Evolutionary conservation across 257 asterid species (phyloP), one percentile per base, ranked within the genome.

Genomic region (Linaria vulgaris): DNA sequence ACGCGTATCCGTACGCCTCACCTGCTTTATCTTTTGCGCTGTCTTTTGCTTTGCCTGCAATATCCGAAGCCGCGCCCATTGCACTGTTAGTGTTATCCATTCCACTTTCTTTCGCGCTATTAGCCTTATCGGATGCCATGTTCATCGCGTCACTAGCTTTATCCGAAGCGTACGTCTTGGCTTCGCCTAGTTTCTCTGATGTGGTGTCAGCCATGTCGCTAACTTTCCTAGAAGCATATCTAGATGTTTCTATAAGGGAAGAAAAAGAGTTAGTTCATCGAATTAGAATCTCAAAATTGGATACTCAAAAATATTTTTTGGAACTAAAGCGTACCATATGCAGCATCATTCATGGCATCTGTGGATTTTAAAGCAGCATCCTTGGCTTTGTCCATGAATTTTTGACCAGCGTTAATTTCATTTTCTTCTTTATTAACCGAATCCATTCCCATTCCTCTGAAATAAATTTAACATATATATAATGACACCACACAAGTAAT

Each of bases 281-380:
- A 34, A 3, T 34, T 34, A 8, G 9, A 34, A 3, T 3, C 10
- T 7, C 10, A 34, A 34, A 7, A 34, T 1, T 4, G 3, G 34
- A 27, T 27, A 6, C 6, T 27, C 34, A 2, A 27, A 6, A 27
- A 27, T 27, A 27, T 27, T 3, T n/a, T n/a, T n/a, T 2, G 4
- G 34, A 27, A 6, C 6, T 27, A 27, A 27, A 27, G 6, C 6
- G 34, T 27, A 85, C 91, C 88, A 24, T 64, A 19, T 31, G 88
- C 88, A 14, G 84, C 85, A 16, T 77, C 68, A 44, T 67, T 75
- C 44, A 82, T 17, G 0, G 80, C 9, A 3, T 73, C 77, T 5
- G 77, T 60, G 52, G 87, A 68, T 55, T 76, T 55, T 1, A 85
- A 66, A 13, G 83, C 84, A n/a, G 85, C 91, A 16, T 62, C 79